These are phyloP conservation scores for Paraphaeosphaeria minitans DNA, from an alignment of 2,329 filamentous ascomycete species.

Conservation along the genomic window DNA sequence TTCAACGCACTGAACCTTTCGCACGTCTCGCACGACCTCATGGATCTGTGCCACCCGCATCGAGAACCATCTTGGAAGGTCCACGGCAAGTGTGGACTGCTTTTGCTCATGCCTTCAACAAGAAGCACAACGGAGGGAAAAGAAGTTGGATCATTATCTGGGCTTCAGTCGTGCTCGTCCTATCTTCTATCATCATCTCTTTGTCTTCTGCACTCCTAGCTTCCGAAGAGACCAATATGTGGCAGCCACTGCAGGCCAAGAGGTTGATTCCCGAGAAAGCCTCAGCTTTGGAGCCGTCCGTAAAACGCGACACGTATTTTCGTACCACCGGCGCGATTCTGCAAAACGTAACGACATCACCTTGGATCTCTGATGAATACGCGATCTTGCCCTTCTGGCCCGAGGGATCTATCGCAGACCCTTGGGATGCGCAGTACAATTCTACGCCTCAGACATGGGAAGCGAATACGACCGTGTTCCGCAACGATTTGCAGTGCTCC, in stretches of 20 bases:
- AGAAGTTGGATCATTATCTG: slow-evolving; percentile 16
- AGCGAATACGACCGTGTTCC: slow-evolving; percentile 16
- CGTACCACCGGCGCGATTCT: slow-evolving; percentile 11
- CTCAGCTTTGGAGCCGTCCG: slow-evolving; percentile 9
- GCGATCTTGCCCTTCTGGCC: slow-evolving; percentile 15
- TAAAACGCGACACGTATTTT: slow-evolving; percentile 16
- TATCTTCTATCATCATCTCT: slow-evolving; percentile 18
- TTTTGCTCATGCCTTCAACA: slow-evolving; percentile 14
- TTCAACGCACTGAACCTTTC: slow-evolving; percentile 21
- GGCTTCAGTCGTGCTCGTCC: slow-evolving; percentile 10
- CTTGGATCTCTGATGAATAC: slow-evolving; percentile 17
- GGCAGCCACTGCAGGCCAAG: slow-evolving; percentile 4
- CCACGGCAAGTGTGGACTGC: slow-evolving; percentile 19
- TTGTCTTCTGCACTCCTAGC: slow-evolving; percentile 20
- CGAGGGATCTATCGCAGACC: not conserved
- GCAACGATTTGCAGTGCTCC: slow-evolving; percentile 11
- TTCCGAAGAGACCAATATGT: slow-evolving; percentile 14
- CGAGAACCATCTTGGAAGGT: slow-evolving; percentile 10
- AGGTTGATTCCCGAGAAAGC: slow-evolving; percentile 3
- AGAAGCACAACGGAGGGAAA: slow-evolving; percentile 16
- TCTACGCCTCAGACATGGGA: slow-evolving; percentile 9
- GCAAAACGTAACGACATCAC: slow-evolving; percentile 13
- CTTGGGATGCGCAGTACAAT: slow-evolving; percentile 7
- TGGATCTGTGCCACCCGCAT: not conserved
- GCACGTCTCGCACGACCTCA: slow-evolving; percentile 12